Evolutionary conservation across 2,329 filamentous ascomycete species (phyloP).

Genomic region (Penicillium griseofulvum): DNA sequence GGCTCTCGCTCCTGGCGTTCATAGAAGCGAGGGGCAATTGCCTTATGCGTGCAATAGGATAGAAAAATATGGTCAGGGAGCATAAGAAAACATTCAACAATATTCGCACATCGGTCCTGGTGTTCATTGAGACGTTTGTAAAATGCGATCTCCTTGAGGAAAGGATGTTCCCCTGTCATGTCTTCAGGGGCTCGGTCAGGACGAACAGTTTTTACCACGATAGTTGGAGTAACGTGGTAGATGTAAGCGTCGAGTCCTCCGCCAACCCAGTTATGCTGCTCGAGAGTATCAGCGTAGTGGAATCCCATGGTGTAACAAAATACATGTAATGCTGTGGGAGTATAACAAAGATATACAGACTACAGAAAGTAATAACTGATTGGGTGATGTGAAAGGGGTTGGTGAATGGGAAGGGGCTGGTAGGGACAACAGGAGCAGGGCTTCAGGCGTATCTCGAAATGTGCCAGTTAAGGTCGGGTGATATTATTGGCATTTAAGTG

Average conservation of each 20-base stretch:
- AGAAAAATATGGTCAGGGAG: conserved; percentile 16
- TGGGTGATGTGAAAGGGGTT: too few relatives aligned
- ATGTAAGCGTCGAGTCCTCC: conserved; percentile 8
- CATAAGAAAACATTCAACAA: conserved; percentile 16
- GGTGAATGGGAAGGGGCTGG: too few relatives aligned
- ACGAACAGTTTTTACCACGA: conserved; percentile 20
- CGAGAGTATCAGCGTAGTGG: neutral
- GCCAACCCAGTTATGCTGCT: conserved; percentile 8
- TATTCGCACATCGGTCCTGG: conserved; percentile 13
- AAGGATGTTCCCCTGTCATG: neutral
- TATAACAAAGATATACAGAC: too few relatives aligned
- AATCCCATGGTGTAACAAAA: neutral
- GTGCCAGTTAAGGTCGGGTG: too few relatives aligned
- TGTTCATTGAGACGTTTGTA: conserved; percentile 12
- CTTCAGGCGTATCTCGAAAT: too few relatives aligned
- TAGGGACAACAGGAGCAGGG: too few relatives aligned
- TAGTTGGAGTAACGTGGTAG: conserved; percentile 13
- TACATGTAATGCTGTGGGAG: too few relatives aligned
- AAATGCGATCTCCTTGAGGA: conserved; percentile 12
- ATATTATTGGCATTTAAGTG: too few relatives aligned
- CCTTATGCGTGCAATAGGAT: conserved; percentile 9
- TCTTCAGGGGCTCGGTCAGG: conserved; percentile 1
- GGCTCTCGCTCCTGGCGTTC: neutral
- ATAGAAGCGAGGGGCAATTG: neutral
- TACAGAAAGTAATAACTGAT: too few relatives aligned